phyloP scores from a whole-genome alignment of 805 yeast genomes.

The Jamesozyma rosinii region DNA sequence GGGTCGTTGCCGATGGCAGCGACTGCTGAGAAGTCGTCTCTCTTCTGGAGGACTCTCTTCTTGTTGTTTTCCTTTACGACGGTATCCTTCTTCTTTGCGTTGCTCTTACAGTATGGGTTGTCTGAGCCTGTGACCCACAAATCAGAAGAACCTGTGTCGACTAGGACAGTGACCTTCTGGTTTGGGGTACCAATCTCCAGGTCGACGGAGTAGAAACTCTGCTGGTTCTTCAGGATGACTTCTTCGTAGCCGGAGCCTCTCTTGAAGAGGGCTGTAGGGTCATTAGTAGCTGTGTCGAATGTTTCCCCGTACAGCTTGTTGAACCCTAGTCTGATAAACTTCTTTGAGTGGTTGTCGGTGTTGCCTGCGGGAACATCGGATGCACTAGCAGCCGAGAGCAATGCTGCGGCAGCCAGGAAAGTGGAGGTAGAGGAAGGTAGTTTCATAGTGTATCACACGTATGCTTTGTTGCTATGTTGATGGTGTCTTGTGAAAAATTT shows the following conservation, averaged over 20 bases:
- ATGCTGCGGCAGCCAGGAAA: background rate
- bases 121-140: conserved; percentile 43
- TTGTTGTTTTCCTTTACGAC: background rate
- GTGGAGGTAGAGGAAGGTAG: background rate
- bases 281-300: conserved; percentile 4
- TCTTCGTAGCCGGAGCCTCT: conserved; percentile 9
- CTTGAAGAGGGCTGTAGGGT: conserved; percentile 5
- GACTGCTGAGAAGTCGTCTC: background rate
- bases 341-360: background rate
- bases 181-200: conserved; percentile 45
- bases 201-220: conserved; percentile 37
- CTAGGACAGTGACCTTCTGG: conserved; percentile 43
- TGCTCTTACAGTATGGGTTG: conserved; percentile 37
- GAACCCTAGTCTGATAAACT: conserved; percentile 13
- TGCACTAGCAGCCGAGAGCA: background rate
- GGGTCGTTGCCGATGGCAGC: conserved; percentile 1
- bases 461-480: no score
- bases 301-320: conserved; percentile 16
- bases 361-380: background rate
- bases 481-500: no score
- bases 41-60: background rate
- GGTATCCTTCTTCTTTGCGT: background rate
- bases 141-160: conserved; percentile 72
- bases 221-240: conserved; percentile 29
- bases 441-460: background rate